These are phyloP conservation scores for Euphorbia pulcherrima DNA, from an alignment of 345 rosid species.

Conservation along the genomic window DNA sequence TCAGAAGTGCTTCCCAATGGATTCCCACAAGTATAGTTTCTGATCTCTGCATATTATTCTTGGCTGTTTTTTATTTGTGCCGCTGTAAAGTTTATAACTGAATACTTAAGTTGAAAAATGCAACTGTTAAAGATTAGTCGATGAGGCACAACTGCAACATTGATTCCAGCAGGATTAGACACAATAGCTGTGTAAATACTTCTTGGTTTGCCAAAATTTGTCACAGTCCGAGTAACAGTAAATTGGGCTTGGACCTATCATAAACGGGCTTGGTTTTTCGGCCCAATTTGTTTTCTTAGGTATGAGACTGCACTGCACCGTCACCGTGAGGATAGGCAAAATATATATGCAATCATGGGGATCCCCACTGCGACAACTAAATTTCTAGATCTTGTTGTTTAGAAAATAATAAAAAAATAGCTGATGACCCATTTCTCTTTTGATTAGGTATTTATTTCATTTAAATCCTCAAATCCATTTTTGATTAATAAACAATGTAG, in stretches of 20 bases:
- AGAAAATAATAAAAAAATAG: too few species aligned
- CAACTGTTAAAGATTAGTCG: conserved; percentile 24
- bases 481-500: too few species aligned
- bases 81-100: not conserved
- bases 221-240: conserved; percentile 44
- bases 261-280: too few species aligned
- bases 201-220: conserved; percentile 41
- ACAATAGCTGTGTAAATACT: conserved; percentile 38
- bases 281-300: too few species aligned
- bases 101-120: not conserved
- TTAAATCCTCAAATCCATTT: too few species aligned
- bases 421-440: too few species aligned
- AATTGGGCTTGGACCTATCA: conserved; percentile 22
- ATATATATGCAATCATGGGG: too few species aligned
- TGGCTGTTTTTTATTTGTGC: not conserved
- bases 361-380: too few species aligned
- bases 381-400: too few species aligned
- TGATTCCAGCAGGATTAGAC: conserved; percentile 36
- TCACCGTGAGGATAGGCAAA: too few species aligned
- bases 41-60: not conserved
- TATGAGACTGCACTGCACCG: too few species aligned
- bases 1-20: conserved; percentile 32
- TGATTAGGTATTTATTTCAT: too few species aligned
- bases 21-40: not conserved
- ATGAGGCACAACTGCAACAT: conserved; percentile 40